Evolutionary conservation across 306 rosid species (phyloP), one percentile per base, ranked within the genome.

Genomic region (Psophocarpus tetragonolobus): DNA sequence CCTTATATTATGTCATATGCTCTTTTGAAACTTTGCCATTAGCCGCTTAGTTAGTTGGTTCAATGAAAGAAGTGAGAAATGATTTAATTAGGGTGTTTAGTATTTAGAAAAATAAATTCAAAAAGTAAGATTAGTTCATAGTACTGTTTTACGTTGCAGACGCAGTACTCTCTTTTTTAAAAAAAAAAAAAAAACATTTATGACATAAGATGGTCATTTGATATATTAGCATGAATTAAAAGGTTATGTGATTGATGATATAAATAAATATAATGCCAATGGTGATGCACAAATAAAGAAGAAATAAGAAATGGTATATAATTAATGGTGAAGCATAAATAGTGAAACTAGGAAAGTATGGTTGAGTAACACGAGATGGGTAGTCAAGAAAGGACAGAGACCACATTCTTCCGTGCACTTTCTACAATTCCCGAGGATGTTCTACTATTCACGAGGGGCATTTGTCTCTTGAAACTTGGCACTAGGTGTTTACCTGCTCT

Each of bases 391-490:
- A 66, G 61, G 64, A 75, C 21, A 72, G 68, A 72, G 27, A 74
- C 65, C 85, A 84, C 79, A 84, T 74, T 77, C 78, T 79, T 79
- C 35, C 12, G 44, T 48, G 68, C 78, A 68, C 10, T 61, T 47
- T 50, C 74, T 30, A 54, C 96, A 86, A 91, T 91, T 91, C 85
- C 93, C 96, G 36, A 91, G 72, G 80, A 66, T 64, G 69, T 83
- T 56, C 1, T 72, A 71, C 51, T 56, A 65, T 81, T 81, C 85
- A 88, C 82, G 88, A 87, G 84, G 80, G 76, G 26, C 65, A 69
- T 77, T 87, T 87, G 90, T 85, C 87, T 64, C 76, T 77, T 87
- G 73, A 80, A 66, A 68, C 76, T 73, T 86, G 85, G 85, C 87
- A 72, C 73, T 53, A 79, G 58, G 76, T 17, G 51, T 81, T 82